phyloP scores from a whole-genome alignment of 1,139 yeast genomes.

The Yamadazyma membranifaciens region DNA sequence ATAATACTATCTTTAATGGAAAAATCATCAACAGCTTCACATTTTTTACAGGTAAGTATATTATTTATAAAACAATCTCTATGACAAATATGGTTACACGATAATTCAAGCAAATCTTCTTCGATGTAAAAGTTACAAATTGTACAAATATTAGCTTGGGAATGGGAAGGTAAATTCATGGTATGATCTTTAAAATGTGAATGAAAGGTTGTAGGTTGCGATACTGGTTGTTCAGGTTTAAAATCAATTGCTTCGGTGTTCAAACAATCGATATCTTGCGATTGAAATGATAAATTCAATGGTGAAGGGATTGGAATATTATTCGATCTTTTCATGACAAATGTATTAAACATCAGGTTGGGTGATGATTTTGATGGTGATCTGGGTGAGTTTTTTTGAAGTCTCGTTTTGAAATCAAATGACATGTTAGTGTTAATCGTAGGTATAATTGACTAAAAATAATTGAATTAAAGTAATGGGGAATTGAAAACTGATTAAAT shows the following conservation, averaged over 20 bases:
- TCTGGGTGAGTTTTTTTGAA: neutral
- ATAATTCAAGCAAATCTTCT: constrained; percentile 24
- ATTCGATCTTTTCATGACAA: constrained; percentile 2
- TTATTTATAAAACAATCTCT: constrained; percentile 25
- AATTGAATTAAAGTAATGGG: too few relatives aligned
- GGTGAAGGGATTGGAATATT: constrained; percentile 14
- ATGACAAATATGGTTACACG: constrained; percentile 31
- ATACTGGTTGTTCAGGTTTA: constrained; percentile 2
- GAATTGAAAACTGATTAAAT: too few relatives aligned
- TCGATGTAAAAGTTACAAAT: constrained; percentile 30
- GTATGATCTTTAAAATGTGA: constrained; percentile 1
- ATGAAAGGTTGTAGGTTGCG: constrained; percentile 1
- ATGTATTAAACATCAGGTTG: neutral
- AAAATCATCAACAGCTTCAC: constrained; percentile 7
- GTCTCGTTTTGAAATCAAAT: neutral
- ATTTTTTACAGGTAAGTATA: constrained; percentile 19
- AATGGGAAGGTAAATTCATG: constrained; percentile 1
- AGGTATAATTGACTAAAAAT: too few relatives aligned
- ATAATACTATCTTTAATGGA: constrained; percentile 1
- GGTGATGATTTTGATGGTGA: neutral
- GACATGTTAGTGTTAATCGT: neutral
- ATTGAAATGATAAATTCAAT: constrained; percentile 12
- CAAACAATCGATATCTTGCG: constrained; percentile 11
- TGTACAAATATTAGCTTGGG: constrained; percentile 19
- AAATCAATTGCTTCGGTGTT: constrained; percentile 9